Base-by-base conservation (phyloP, 306 rosid genomes). In the Lathyrus sativus region DNA sequence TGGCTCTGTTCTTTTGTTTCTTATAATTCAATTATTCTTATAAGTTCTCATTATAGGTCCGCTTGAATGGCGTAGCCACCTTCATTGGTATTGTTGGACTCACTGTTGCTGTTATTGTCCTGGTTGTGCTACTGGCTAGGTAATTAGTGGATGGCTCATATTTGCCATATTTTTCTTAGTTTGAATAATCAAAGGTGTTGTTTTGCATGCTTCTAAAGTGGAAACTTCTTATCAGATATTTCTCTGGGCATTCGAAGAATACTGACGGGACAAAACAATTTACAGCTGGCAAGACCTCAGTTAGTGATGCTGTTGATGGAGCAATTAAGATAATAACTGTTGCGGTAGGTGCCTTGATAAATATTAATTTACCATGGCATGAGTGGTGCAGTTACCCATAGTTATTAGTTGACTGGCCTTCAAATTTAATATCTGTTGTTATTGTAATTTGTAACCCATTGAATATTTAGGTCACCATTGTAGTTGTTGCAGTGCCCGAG, bases 401-500 rank as follows among this genome's bases (percentile, higher is more conserved):
- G 42, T 41, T n/a, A 26, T 38, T 46, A 62, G 19, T 55, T 63
- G 19, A 45, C 41, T 35, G 65, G 42, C 65, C 69, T 68, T 67
- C 33, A 37, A 55, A 19, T 65, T n/a, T 18, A 42, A 13, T 35
- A 59, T 74, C 10, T 77, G 11, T 4, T 29, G 14, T 61, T 55
- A 44, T 63, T 33, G 69, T 68, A 71, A 71, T 60, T 57, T 49
- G 66, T 68, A 67, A 71, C 62, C 56, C 41, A 37, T 37, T 29
- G 71, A 72, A 53, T 74, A 65, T 82, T 46, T 80, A 95, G 99
- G 99, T 95, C 58, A 90, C 99, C 35, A 95, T 95, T 49, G 97
- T 90, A 4, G 97, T 95, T 66, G 99, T 95, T 87, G 99, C 97
- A 11, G 99, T 95, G 67, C 99, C 99, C 7, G 99, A 95, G 84